phyloP scores from a whole-genome alignment of 129 eudicot species.

The Flaveria linearis region DNA sequence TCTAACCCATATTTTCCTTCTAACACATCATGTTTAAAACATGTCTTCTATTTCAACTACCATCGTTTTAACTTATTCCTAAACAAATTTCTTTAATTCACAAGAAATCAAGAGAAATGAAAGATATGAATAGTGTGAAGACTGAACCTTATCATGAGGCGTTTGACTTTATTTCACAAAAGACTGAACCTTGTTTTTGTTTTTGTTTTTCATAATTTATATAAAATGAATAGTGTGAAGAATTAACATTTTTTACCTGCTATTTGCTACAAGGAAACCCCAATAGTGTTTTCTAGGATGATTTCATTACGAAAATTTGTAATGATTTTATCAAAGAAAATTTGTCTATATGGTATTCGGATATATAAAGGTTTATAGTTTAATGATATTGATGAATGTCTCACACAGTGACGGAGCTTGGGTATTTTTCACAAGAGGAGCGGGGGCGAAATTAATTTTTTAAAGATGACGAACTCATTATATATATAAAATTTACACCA shows the following conservation, averaged over 20 bases:
- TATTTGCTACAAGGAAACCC: background rate
- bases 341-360: too few species aligned
- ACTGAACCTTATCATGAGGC: background rate
- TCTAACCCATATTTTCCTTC: slow-evolving; percentile 17
- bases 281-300: background rate
- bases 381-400: too few species aligned
- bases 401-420: too few species aligned
- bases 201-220: background rate
- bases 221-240: too few species aligned
- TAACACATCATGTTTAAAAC: slow-evolving; percentile 28
- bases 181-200: background rate
- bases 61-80: background rate
- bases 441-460: too few species aligned
- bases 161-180: background rate
- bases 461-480: too few species aligned
- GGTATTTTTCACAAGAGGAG: too few species aligned
- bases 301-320: background rate
- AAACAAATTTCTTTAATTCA: background rate
- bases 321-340: background rate
- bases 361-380: too few species aligned
- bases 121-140: too few species aligned
- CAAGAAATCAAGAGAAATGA: background rate
- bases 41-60: slow-evolving; percentile 11
- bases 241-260: too few species aligned
- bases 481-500: too few species aligned